These are phyloP conservation scores for Gremmenia infestans DNA, from an alignment of 2,329 filamentous ascomycete genomes.

Conservation along the genomic window DNA sequence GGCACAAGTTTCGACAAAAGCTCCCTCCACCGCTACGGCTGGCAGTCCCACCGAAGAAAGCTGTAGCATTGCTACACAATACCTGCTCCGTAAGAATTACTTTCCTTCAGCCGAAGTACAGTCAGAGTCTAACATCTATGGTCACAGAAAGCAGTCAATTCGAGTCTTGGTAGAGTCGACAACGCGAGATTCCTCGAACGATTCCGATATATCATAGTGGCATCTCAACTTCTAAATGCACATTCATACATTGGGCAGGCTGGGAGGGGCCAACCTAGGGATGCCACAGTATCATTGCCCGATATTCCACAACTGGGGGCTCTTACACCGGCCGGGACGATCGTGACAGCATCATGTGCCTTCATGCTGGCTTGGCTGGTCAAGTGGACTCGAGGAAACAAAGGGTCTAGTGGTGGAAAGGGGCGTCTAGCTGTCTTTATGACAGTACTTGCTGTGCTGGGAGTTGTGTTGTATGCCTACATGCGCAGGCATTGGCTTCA, in stretches of 20 bases:
- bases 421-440: constrained; percentile 46
- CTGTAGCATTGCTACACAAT: constrained; percentile 42
- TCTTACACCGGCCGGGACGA: constrained; percentile 59
- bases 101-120: constrained; percentile 10
- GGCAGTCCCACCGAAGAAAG: constrained; percentile 35
- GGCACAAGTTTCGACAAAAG: constrained; percentile 48
- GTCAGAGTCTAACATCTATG: constrained; percentile 2
- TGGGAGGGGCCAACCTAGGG: constrained; percentile 21
- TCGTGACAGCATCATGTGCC: constrained; percentile 57
- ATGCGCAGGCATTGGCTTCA: constrained; percentile 77
- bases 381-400: constrained; percentile 60
- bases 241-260: constrained; percentile 49
- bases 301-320: constrained; percentile 32
- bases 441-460: constrained; percentile 46
- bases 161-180: constrained; percentile 68
- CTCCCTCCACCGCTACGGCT: constrained; percentile 41
- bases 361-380: constrained; percentile 57
- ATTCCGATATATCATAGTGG: constrained; percentile 89
- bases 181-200: constrained; percentile 84
- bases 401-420: constrained; percentile 48
- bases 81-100: constrained; percentile 46
- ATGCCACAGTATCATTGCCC: constrained; percentile 13
- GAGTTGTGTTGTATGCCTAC: constrained; percentile 61
- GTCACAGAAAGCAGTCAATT: constrained; percentile 61
- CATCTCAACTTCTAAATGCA: constrained; percentile 79